phyloP scores from a whole-genome alignment of 2,329 filamentous ascomycete species.

The Fusarium camptoceras region DNA sequence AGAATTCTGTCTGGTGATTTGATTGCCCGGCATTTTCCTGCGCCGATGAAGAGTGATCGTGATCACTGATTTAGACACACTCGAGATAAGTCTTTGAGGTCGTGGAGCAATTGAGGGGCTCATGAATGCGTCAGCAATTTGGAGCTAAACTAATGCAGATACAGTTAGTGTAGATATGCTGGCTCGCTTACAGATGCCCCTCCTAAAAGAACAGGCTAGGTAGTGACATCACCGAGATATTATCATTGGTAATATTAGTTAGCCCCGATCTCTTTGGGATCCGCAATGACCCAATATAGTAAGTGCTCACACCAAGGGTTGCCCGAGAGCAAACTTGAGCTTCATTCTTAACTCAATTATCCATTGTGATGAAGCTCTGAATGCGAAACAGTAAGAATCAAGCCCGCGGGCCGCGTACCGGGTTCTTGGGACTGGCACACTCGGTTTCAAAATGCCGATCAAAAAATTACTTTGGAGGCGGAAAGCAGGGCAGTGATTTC shows the following conservation, averaged over 20 bases:
- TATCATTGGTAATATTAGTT: not conserved
- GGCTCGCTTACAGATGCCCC: not conserved
- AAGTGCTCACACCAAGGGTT: not conserved
- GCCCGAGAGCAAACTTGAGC: not conserved
- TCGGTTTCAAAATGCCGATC: slow-evolving; percentile 6
- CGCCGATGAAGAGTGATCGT: not conserved
- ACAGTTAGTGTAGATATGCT: not conserved
- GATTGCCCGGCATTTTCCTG: not conserved
- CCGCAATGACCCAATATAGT: not conserved
- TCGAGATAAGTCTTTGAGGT: not conserved
- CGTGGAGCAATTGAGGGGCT: not conserved
- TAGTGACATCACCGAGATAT: not conserved
- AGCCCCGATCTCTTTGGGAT: not conserved
- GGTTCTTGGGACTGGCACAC: not conserved
- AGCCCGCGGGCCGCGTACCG: not conserved
- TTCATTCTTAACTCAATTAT: not conserved
- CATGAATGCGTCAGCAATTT: not conserved
- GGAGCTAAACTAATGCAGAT: not conserved
- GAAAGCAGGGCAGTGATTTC: not conserved
- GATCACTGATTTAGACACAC: not conserved
- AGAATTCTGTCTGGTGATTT: not conserved
- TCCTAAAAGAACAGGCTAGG: not conserved
- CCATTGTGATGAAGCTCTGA: not conserved
- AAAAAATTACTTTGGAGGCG: not conserved
- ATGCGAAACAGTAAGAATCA: not conserved